These are phyloP conservation scores for Ceratocystis destructans DNA, from an alignment of 2,329 filamentous ascomycete genomes.

Conservation along the genomic window DNA sequence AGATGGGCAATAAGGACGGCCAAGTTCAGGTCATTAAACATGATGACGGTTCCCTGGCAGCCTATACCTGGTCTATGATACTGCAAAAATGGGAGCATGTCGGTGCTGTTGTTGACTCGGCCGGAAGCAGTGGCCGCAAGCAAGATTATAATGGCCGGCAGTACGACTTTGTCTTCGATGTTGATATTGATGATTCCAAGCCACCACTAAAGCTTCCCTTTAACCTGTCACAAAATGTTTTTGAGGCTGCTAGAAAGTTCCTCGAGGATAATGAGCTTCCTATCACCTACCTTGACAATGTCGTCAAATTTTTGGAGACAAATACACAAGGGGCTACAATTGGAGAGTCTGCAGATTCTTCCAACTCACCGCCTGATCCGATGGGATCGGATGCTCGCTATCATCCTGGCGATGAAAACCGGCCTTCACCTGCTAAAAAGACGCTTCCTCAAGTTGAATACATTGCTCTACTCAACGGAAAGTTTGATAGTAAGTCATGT, in stretches of 20 bases:
- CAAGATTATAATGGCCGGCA: conserved; percentile 67
- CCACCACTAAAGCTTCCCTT: conserved; percentile 87
- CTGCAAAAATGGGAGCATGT: conserved; percentile 70
- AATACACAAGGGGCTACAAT: conserved; percentile 80
- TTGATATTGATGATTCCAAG: conserved; percentile 89
- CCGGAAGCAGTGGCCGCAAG: conserved; percentile 68
- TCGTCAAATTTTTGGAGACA: conserved; percentile 79
- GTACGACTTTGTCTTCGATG: conserved; percentile 94
- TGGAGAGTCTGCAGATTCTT: conserved; percentile 35
- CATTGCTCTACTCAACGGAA: conserved; percentile 53
- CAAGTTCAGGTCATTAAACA: conserved; percentile 88
- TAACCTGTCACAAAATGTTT: conserved; percentile 84
- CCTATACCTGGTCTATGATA: conserved; percentile 70
- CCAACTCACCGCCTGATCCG: conserved; percentile 48
- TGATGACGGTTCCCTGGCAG: conserved; percentile 65
- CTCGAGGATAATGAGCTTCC: conserved; percentile 80
- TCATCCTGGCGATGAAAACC: conserved; percentile 48
- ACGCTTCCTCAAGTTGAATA: conserved; percentile 64
- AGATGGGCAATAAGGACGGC: conserved; percentile 85
- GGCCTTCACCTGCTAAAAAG: conserved; percentile 36
- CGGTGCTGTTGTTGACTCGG: conserved; percentile 86
- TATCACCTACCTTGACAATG: conserved; percentile 74
- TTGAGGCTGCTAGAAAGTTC: conserved; percentile 82
- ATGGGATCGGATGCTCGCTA: conserved; percentile 69
- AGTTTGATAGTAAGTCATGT: conserved; percentile 39